Percentiles rank a stretch among this genome's conserved stretches.
Evolutionary conservation across 2,329 filamentous ascomycete species (phyloP).

Genomic region (Dactylella cylindrospora): DNA sequence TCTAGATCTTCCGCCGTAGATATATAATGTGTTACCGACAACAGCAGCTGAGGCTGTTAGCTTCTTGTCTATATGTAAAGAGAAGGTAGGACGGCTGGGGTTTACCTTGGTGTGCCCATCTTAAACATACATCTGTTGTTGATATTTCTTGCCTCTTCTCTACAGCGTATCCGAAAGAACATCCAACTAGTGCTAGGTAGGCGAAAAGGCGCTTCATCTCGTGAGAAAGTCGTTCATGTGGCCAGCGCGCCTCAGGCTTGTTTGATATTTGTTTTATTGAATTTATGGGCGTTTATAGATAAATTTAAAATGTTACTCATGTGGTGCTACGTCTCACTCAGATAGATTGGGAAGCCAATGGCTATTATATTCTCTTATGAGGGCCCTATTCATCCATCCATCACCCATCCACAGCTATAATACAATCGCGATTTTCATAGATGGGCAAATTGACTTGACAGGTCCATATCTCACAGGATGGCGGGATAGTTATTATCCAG

Average conservation of each 20-base stretch:
- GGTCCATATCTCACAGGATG: constrained; percentile 13
- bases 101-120: constrained; percentile 41
- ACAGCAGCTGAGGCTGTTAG: constrained; percentile 58
- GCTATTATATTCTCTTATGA: no score
- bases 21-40: constrained; percentile 73
- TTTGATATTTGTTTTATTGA: no score
- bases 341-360: no score
- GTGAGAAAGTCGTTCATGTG: no score
- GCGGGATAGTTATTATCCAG: constrained; percentile 6
- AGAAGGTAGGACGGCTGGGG: background rate
- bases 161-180: constrained; percentile 3
- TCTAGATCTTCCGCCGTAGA: constrained; percentile 71
- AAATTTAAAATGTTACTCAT: no score
- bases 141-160: constrained; percentile 24
- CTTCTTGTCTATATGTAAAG: background rate
- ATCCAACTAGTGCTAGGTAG: constrained; percentile 14
- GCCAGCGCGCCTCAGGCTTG: no score
- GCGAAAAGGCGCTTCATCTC: constrained; percentile 18
- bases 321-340: no score
- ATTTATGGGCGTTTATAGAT: no score
- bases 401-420: no score
- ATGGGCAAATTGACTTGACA: constrained; percentile 16
- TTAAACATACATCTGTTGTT: constrained; percentile 45
- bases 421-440: constrained; percentile 27
- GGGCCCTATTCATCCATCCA: no score